These are phyloP conservation scores for Gaillardinia entomophila DNA, from an alignment of 805 yeast species.

Conservation along the genomic window DNA sequence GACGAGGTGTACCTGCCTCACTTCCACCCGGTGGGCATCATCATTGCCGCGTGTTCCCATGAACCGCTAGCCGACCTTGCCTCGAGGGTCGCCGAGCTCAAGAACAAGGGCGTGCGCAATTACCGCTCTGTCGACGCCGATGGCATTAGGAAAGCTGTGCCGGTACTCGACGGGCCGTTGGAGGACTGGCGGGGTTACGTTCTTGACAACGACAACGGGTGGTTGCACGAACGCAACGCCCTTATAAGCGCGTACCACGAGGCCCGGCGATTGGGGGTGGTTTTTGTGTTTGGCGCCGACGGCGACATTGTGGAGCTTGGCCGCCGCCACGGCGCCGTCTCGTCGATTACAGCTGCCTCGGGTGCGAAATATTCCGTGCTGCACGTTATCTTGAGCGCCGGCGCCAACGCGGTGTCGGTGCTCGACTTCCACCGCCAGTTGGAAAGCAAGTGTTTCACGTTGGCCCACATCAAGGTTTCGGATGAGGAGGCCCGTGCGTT, in stretches of 20 bases:
- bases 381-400: conserved; percentile 29
- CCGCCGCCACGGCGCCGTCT: conserved; percentile 5
- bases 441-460: conserved; percentile 36
- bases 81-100: background rate
- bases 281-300: conserved; percentile 17
- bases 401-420: conserved; percentile 30
- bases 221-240: conserved; percentile 30
- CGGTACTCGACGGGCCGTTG: conserved; percentile 5
- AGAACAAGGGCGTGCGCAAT: conserved; percentile 1
- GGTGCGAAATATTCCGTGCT: conserved; percentile 19
- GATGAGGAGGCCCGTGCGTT: conserved; percentile 23
- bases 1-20: conserved; percentile 2
- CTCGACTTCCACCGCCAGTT: conserved; percentile 30
- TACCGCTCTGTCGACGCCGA: conserved; percentile 5
- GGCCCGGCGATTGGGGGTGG: conserved; percentile 24
- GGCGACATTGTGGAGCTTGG: conserved; percentile 9
- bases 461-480: conserved; percentile 32
- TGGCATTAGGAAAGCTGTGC: conserved; percentile 3
- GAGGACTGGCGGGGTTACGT: conserved; percentile 24
- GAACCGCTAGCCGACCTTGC: background rate
- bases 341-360: conserved; percentile 20
- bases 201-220: conserved; percentile 27
- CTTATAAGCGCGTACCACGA: conserved; percentile 20
- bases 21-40: conserved; percentile 1
- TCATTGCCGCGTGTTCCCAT: background rate